Evolutionary conservation across 2,329 filamentous ascomycete genomes (phyloP).

Genomic region (Colletotrichum sp.): DNA sequence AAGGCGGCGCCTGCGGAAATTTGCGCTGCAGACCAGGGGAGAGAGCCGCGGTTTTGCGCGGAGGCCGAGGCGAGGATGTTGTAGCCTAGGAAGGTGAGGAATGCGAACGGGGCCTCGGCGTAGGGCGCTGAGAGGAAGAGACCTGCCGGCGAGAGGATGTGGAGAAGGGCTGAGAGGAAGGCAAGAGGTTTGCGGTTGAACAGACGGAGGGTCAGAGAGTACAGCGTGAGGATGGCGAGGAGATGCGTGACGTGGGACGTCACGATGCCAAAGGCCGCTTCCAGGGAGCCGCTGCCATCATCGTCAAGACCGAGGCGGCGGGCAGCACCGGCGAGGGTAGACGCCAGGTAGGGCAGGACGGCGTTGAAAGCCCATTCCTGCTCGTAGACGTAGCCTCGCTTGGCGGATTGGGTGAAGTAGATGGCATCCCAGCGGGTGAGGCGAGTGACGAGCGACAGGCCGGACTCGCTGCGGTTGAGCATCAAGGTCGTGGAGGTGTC

Average conservation of each 20-base stretch:
- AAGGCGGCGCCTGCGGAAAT: constrained; percentile 72
- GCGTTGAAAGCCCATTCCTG: constrained; percentile 85
- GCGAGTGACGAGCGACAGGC: constrained; percentile 51
- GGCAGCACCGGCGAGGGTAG: constrained; percentile 34
- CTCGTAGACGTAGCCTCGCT: constrained; percentile 72
- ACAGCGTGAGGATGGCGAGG: constrained; percentile 74
- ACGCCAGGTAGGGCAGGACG: constrained; percentile 49
- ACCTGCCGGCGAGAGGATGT: constrained; percentile 86
- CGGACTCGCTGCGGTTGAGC: constrained; percentile 30
- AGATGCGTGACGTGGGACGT: constrained; percentile 80
- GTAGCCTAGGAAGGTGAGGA: constrained; percentile 77
- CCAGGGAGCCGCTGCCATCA: constrained; percentile 27
- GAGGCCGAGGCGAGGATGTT: constrained; percentile 67
- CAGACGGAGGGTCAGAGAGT: constrained; percentile 66
- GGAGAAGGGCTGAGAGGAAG: constrained; percentile 73
- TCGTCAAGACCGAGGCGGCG: constrained; percentile 26
- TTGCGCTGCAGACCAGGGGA: constrained; percentile 52
- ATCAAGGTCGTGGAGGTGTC: constrained; percentile 74
- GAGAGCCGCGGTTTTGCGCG: constrained; percentile 35
- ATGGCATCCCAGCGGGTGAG: constrained; percentile 83
- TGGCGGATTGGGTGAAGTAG: constrained; percentile 71
- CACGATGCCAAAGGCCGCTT: constrained; percentile 63
- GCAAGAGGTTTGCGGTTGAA: constrained; percentile 60
- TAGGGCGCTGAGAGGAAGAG: constrained; percentile 90
- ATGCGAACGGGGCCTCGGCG: constrained; percentile 79